Percentiles rank a stretch among this genome's conserved stretches.
These are phyloP conservation scores for Collybia nuda DNA, from an alignment of 768 basidiomycete genomes.

Conservation along the genomic window DNA sequence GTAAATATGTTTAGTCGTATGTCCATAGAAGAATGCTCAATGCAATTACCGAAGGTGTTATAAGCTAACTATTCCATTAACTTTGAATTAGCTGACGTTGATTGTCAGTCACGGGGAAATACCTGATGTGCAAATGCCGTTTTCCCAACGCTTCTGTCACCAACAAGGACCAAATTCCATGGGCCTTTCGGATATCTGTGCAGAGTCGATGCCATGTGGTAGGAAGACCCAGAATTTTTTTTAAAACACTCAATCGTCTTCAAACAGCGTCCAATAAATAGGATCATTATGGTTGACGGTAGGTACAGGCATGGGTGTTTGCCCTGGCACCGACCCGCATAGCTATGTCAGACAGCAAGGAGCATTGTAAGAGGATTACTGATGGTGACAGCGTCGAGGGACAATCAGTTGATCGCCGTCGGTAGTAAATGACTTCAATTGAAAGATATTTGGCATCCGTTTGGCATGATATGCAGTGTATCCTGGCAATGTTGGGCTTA, in stretches of 20 bases:
- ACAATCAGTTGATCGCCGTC: too few species aligned
- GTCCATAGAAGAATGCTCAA: not conserved
- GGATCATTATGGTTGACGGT: not conserved
- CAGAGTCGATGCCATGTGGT: not conserved
- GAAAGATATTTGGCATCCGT: too few species aligned
- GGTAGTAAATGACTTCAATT: too few species aligned
- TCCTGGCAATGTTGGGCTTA: too few species aligned
- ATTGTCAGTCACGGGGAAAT: not conserved
- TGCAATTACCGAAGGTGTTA: slow-evolving; percentile 14
- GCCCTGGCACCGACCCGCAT: too few species aligned
- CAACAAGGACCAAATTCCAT: slow-evolving; percentile 24
- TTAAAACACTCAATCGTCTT: not conserved
- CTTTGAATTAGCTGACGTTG: not conserved
- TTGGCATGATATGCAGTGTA: too few species aligned
- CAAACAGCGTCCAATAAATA: too few species aligned
- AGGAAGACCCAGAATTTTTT: not conserved
- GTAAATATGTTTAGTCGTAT: not conserved
- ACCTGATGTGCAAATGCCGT: slow-evolving; percentile 27
- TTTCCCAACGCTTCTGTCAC: slow-evolving; percentile 26
- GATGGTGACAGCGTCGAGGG: too few species aligned
- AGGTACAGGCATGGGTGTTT: not conserved
- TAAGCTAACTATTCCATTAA: slow-evolving; percentile 15
- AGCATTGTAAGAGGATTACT: too few species aligned
- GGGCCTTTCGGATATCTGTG: slow-evolving; percentile 5
- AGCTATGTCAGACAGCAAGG: too few species aligned